Percentiles rank a stretch among this genome's conserved stretches.
phyloP scores from a whole-genome alignment of 208 protist species.

The Leishmania arabica region DNA sequence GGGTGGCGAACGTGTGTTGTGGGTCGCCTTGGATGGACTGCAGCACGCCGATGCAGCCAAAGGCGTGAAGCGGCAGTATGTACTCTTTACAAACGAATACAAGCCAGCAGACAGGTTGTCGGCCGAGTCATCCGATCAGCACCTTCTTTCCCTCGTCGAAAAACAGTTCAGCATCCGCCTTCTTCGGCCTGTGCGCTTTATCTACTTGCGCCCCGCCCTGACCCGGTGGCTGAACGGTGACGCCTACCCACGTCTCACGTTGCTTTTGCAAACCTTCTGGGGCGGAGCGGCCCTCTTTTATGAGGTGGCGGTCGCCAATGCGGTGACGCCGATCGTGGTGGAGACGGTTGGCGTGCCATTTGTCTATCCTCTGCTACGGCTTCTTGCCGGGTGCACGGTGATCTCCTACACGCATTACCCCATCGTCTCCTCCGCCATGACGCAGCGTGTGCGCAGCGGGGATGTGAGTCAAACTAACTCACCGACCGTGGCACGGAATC shows the following conservation, averaged over 20 bases:
- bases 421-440: slow-evolving; percentile 92
- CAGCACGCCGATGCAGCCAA: slow-evolving; percentile 46
- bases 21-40: slow-evolving; percentile 81
- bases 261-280: slow-evolving; percentile 92
- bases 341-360: slow-evolving; percentile 98
- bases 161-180: slow-evolving; percentile 78
- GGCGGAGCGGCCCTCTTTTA: slow-evolving; percentile 87
- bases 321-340: slow-evolving; percentile 55
- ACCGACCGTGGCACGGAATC: slow-evolving; percentile 39
- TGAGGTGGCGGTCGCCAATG: slow-evolving; percentile 85
- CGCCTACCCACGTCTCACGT: slow-evolving; percentile 86
- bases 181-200: slow-evolving; percentile 55
- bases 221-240: slow-evolving; percentile 70
- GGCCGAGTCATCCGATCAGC: slow-evolving; percentile 1
- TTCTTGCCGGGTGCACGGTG: slow-evolving; percentile 80
- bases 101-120: not conserved
- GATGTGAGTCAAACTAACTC: slow-evolving; percentile 81
- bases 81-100: slow-evolving; percentile 62
- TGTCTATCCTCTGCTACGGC: slow-evolving; percentile 92
- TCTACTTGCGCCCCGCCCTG: slow-evolving; percentile 49
- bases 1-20: slow-evolving; percentile 97
- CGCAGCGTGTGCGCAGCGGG: slow-evolving; percentile 50
- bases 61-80: slow-evolving; percentile 49
- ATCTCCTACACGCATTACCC: slow-evolving; percentile 98
- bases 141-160: slow-evolving; percentile 39